These are phyloP conservation scores for Aspergillus texensis DNA, from an alignment of 2,329 filamentous ascomycete species.

Conservation along the genomic window DNA sequence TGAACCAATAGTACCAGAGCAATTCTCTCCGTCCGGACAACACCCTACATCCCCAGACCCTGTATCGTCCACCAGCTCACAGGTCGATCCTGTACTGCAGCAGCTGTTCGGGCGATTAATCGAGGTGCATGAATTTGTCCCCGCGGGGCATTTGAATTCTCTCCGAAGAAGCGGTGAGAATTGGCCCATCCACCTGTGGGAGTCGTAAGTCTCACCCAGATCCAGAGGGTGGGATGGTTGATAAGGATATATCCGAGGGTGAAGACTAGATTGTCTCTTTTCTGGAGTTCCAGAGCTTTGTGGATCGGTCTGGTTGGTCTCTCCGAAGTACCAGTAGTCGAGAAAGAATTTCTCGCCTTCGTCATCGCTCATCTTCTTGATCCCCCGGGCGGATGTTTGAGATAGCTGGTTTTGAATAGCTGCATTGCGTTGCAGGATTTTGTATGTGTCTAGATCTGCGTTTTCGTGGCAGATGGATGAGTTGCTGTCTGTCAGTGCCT, in stretches of 20 bases:
- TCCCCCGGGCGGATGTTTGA: conserved; percentile 21
- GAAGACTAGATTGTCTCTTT: conserved; percentile 9
- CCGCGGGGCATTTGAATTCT: conserved; percentile 60
- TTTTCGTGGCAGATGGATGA: background rate
- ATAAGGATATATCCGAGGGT: conserved; percentile 19
- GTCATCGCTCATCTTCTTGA: conserved; percentile 48
- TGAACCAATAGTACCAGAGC: conserved; percentile 52
- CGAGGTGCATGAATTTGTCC: conserved; percentile 56
- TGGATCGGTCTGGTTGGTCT: conserved; percentile 17
- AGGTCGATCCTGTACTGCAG: conserved; percentile 56
- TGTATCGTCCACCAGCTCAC: conserved; percentile 56
- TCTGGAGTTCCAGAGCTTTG: background rate
- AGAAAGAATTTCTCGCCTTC: conserved; percentile 53
- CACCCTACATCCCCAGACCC: conserved; percentile 62
- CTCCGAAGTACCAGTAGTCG: conserved; percentile 47
- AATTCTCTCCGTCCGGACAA: conserved; percentile 57
- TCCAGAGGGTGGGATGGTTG: conserved; percentile 9
- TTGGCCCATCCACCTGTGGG: background rate
- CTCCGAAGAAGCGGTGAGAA: conserved; percentile 30
- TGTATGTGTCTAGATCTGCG: background rate
- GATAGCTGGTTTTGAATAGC: conserved; percentile 35
- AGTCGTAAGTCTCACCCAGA: background rate
- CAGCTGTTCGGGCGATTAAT: conserved; percentile 62
- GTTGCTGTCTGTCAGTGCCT: background rate
- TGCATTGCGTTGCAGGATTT: conserved; percentile 26